Evolutionary conservation across 164 flowering plant species (phyloP), one percentile per base, ranked within the genome.

Genomic region (Litsea cubeba): DNA sequence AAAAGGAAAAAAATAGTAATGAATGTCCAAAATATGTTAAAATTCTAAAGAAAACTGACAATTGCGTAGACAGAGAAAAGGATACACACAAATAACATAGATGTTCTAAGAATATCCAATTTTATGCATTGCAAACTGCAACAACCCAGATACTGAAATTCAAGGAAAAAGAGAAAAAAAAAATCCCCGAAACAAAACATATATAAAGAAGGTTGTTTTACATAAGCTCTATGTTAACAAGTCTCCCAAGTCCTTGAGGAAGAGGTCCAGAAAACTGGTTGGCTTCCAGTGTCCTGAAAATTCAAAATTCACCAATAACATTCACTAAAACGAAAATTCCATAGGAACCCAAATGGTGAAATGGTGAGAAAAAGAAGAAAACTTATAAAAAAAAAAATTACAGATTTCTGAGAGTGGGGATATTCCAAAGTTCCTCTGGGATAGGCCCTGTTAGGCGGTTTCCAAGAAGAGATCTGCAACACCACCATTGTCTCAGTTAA

Each of bases 381-480:
- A 83, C 69, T 80, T 32, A 32, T 32, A 14, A 25, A 1, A n/a
- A 68, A 68, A 54, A 15, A 40, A 69, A 83, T 71, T 80, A 87
- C 89, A 87, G 20, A 60, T 74, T 75, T 57, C 51, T 79, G 50
- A 93, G 89, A 71, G 84, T 80, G 60, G 83, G 80, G 30, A 93
- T 80, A 66, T 77, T 77, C 69, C 75, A 74, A 50, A 80, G 51
- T 12, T 69, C 76, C 71, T 62, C 60, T 22, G 82, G 82, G 62
- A 80, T 65, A 10, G 76, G 24, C 65, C 82, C 82, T 10, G 80
- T 62, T 75, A 80, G 57, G 71, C 80, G 76, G 68, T 80, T 79
- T 26, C 73, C 91, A 40, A 75, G 70, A 46, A 90, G 68, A 77
- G 89, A 80, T 76, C 98, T 93, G 88, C 82, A 86, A 12, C 23